A percentile compares a stretch with the other conserved stretches of the same genome.
phyloP scores from a whole-genome alignment of 1,284 basidiomycete species.

The Naganishia cerealis region DNA sequence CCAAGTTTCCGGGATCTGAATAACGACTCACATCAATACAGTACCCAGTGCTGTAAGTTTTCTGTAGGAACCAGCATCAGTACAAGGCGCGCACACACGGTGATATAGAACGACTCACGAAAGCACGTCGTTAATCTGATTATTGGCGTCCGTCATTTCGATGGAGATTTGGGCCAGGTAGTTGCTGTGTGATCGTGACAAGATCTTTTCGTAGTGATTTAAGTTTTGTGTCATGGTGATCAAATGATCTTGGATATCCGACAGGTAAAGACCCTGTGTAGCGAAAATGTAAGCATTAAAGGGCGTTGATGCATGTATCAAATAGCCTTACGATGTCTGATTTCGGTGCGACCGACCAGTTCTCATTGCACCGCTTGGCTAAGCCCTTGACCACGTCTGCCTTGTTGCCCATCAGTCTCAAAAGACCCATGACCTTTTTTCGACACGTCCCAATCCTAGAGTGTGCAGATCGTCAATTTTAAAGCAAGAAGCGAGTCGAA shows the following conservation, averaged over 20 bases:
- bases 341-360: slow-evolving; percentile 97
- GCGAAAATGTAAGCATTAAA: slow-evolving; percentile 5
- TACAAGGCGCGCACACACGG: neutral
- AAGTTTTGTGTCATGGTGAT: slow-evolving; percentile 99
- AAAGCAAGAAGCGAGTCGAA: neutral
- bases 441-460: slow-evolving; percentile 90
- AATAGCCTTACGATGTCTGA: slow-evolving; percentile 78
- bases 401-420: slow-evolving; percentile 96
- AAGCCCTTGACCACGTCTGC: slow-evolving; percentile 99
- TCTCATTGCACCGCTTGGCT: slow-evolving; percentile 95
- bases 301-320: neutral
- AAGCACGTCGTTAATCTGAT: slow-evolving; percentile 98
- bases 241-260: slow-evolving; percentile 94
- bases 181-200: slow-evolving; percentile 98
- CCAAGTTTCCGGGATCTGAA: neutral
- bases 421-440: slow-evolving; percentile 98
- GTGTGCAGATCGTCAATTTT: neutral
- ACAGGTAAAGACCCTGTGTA: slow-evolving; percentile 82
- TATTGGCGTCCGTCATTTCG: slow-evolving; percentile 99
- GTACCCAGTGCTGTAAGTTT: slow-evolving; percentile 98
- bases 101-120: slow-evolving; percentile 39
- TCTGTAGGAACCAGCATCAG: slow-evolving; percentile 54
- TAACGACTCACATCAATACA: slow-evolving; percentile 68
- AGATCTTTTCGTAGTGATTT: slow-evolving; percentile 98
- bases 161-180: slow-evolving; percentile 97